Conservation (phyloP, 2,329 filamentous ascomycete genomes). For the Clarireedia paspali region DNA sequence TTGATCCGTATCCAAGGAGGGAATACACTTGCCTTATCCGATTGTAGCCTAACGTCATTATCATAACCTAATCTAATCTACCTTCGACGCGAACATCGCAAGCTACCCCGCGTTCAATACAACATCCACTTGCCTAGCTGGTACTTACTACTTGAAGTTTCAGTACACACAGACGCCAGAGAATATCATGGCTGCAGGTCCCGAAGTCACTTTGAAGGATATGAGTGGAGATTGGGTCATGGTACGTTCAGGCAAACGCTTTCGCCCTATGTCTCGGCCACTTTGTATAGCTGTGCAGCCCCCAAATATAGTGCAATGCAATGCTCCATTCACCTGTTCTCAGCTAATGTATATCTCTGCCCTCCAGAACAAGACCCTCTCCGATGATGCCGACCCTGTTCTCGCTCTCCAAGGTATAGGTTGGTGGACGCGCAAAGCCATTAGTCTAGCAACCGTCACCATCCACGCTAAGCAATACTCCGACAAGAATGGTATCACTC, state of each 20-base stretch:
- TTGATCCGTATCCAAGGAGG: too few relatives aligned
- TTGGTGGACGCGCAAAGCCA: slow-evolving; percentile 53
- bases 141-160: too few relatives aligned
- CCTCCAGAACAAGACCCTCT: slow-evolving; percentile 51
- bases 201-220: slow-evolving; percentile 42
- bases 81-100: too few relatives aligned
- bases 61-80: too few relatives aligned
- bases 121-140: too few relatives aligned
- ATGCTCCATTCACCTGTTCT: background rate
- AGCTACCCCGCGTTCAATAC: background rate
- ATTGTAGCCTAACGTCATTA: too few relatives aligned
- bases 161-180: background rate
- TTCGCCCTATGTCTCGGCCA: background rate
- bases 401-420: slow-evolving; percentile 50
- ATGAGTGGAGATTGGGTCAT: slow-evolving; percentile 46
- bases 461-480: slow-evolving; percentile 36
- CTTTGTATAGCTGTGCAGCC: background rate
- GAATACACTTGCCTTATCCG: too few relatives aligned
- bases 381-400: slow-evolving; percentile 48
- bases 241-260: slow-evolving; percentile 30
- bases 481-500: slow-evolving; percentile 33
- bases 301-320: too few relatives aligned
- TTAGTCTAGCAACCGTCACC: slow-evolving; percentile 50
- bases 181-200: slow-evolving; percentile 45
- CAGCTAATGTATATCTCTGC: background rate